Base-by-base conservation (phyloP, 805 yeast genomes). In the Nematodospora valgi region DNA sequence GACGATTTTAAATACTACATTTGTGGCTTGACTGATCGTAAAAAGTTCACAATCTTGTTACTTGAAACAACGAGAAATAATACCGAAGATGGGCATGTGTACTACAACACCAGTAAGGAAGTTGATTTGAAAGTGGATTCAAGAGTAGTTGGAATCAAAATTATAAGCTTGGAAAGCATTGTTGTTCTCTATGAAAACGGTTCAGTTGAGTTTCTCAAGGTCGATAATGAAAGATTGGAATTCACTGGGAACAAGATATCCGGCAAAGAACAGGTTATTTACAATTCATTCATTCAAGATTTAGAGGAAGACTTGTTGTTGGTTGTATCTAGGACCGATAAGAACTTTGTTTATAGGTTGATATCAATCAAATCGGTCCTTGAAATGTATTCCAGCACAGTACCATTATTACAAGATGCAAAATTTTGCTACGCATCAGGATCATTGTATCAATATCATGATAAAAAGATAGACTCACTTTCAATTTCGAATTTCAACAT, bases 21-120 rank as follows among this genome's bases (percentile, higher is more conserved):
- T n/a, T 55, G 70, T 16, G 77, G 69, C 6, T 41, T 59, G 29
- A 58, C 70, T 6, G 70, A 64, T 27, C 51, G 71, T 32, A 56
- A 50, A 32, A 49, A 43, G 29, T 43, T 45, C 38, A 58, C 53
- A 35, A 29, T 62, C 6, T 41, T 58, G 35, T 27, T 54, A 10
- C 46, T 62, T 30, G 38, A 46, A 16, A 49, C 45, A 37, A 27
- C 11, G 11, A 19, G 15, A 9, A 27, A 23, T 18, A 36, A 38
- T 18, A 40, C 45, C 4, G 47, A 35, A 27, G 34, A 37, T 23
- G 24, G 25, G n/a, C 24, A 5, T 17, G 23, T 18, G 13, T 23
- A 14, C 9, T 16, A 24, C 14, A 35, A 27, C 24, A 35, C 39
- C 15, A 19, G 14, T 27, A 35, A 37, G 12, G 30, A 44, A 9